Percentiles rank a stretch among this genome's conserved stretches.
These are phyloP conservation scores for Scutellaria baicalensis DNA, from an alignment of 257 asterid genomes.

Conservation along the genomic window DNA sequence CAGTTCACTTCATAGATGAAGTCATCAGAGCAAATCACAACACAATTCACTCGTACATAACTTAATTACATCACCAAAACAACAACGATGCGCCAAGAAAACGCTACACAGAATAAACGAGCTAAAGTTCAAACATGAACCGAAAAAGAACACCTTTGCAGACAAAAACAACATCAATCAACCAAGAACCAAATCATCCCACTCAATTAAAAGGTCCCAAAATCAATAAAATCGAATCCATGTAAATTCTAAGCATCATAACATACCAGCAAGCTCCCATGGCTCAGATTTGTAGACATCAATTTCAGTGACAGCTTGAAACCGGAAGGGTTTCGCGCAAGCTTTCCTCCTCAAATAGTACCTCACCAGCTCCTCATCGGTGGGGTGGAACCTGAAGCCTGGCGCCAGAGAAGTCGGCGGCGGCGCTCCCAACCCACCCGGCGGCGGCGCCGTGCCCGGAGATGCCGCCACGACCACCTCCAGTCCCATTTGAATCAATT, in stretches of 20 bases:
- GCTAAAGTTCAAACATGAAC: background rate
- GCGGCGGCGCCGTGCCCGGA: conserved; percentile 20
- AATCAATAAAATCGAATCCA: background rate
- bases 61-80: background rate
- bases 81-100: conserved; percentile 1
- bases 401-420: conserved; percentile 82
- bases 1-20: conserved; percentile 4
- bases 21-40: background rate
- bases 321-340: conserved; percentile 70
- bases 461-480: conserved; percentile 33
- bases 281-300: conserved; percentile 99
- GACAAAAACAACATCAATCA: background rate
- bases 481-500: conserved; percentile 38
- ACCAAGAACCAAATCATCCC: background rate
- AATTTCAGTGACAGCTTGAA: conserved; percentile 81
- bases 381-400: conserved; percentile 93
- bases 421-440: conserved; percentile 38
- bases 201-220: background rate
- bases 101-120: background rate
- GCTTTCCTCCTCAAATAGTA: conserved; percentile 83
- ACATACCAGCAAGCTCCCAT: conserved; percentile 77
- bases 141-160: background rate
- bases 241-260: background rate
- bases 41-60: background rate
- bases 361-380: conserved; percentile 90